phyloP scores from a whole-genome alignment of 164 flowering plant genomes.

The Berberis thunbergii region DNA sequence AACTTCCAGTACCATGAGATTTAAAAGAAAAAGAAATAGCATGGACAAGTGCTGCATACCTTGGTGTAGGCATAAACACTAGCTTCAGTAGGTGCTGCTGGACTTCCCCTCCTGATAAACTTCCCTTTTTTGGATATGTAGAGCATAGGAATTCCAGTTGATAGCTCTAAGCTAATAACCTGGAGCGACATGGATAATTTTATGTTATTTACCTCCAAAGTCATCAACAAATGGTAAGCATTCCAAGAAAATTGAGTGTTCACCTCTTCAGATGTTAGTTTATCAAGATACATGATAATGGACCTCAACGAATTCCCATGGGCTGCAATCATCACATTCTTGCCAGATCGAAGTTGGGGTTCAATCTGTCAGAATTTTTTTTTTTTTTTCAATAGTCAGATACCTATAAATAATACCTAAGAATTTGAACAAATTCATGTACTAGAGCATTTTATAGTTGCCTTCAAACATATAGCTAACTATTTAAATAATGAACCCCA shows the following conservation, averaged over 20 bases:
- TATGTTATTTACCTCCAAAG: conserved; percentile 2
- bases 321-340: conserved; percentile 95
- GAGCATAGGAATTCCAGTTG: conserved; percentile 97
- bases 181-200: conserved; percentile 13
- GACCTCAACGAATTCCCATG: conserved; percentile 97
- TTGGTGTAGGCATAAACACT: conserved; percentile 96
- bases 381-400: conserved; percentile 11
- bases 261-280: conserved; percentile 94
- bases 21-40: not conserved
- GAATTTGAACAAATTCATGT: not conserved
- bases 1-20: not conserved
- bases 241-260: not conserved
- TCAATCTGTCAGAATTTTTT: conserved; percentile 55
- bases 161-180: conserved; percentile 91
- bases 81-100: conserved; percentile 83
- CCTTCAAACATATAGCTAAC: no score
- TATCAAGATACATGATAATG: conserved; percentile 98
- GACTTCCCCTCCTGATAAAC: conserved; percentile 93
- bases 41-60: conserved; percentile 35
- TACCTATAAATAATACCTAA: conserved; percentile 1
- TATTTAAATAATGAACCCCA: not conserved
- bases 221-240: not conserved
- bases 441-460: not conserved
- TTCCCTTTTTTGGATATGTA: conserved; percentile 87
- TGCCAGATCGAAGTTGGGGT: conserved; percentile 69